Percentiles rank a stretch among this genome's conserved stretches.
These are phyloP conservation scores for Globisporangium heterothallicum DNA, from an alignment of 352 stramenopile genomes.

Conservation along the genomic window DNA sequence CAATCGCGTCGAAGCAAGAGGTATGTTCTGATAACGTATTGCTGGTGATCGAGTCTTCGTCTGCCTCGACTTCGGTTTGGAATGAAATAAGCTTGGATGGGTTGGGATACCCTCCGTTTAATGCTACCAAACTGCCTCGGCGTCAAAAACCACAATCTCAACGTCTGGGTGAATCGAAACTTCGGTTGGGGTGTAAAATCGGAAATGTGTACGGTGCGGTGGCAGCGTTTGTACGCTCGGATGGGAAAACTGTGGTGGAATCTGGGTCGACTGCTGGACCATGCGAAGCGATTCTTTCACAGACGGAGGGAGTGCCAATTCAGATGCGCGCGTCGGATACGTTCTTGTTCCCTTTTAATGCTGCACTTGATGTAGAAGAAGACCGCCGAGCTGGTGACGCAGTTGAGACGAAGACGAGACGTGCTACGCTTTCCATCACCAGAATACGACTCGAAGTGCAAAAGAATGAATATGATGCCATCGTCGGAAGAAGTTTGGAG, in stretches of 20 bases:
- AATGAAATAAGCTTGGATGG: constrained; percentile 61
- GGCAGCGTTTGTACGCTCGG: constrained; percentile 17
- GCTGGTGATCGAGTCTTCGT: constrained; percentile 49
- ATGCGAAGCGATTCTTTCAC: constrained; percentile 32
- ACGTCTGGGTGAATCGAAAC: constrained; percentile 32
- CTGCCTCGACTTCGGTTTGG: constrained; percentile 32
- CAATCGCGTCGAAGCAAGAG: constrained; percentile 12
- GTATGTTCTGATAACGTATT: constrained; percentile 20
- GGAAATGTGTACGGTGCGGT: constrained; percentile 45
- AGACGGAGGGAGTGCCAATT: constrained; percentile 7
- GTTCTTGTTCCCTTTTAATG: constrained; percentile 48
- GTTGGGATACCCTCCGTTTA: constrained; percentile 73
- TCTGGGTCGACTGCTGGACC: constrained; percentile 11
- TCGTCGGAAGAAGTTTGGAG: constrained; percentile 7
- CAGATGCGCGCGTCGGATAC: constrained; percentile 20
- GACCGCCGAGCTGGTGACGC: not conserved
- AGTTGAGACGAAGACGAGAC: constrained; percentile 24
- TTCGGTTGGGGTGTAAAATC: constrained; percentile 36
- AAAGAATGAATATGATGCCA: constrained; percentile 21
- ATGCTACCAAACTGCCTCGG: constrained; percentile 56
- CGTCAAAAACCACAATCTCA: constrained; percentile 37
- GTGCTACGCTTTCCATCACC: constrained; percentile 19
- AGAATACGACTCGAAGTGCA: constrained; percentile 28
- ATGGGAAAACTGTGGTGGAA: not conserved
- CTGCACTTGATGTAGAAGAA: constrained; percentile 36